Base-by-base conservation (phyloP, 1,139 yeast species). In the Wickerhamomyces sp. region DNA sequence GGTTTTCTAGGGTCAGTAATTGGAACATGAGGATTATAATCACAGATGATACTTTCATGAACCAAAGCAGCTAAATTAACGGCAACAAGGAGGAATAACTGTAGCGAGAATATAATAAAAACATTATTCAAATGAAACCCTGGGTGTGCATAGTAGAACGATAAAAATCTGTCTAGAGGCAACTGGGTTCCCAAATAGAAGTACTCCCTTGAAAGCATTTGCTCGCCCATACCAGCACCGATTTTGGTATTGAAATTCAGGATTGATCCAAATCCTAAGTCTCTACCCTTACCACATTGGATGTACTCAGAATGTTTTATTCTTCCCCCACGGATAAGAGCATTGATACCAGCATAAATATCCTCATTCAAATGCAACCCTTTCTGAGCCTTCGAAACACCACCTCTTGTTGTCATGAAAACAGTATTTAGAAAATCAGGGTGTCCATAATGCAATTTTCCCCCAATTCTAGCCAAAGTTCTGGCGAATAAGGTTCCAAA, bases 181-280 rank as follows among this genome's bases (percentile, higher is more conserved):
- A 82, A 71, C 61, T 81, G 87, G 39, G 88, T 81, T 38, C 87
- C 84, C 62, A 82, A 71, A 64, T 82, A 82, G 66, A 78, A 82
- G 64, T 82, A 81, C 65, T 82, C 89, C 68, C 89, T 75, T 36
- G 88, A 81, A 61, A 82, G 73, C 81, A 81, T 79, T 64, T 82
- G 89, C 64, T 82, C 89, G 61, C 88, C 88, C 89, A 82, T 82
- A 69, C 88, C 89, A 58, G 88, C 87, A 67, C 89, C 88, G 73
- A 82, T 81, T 68, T 82, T 82, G 45, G 88, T 81, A 36, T 84
- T 81, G 71, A 82, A 82, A 67, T 82, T 82, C 72, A 81, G 76
- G 66, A 81, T 81, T 31, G 88, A 81, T 39, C 87, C 86, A 65
- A 82, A 82, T 61, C 89, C 88, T 68, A 82, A 75, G 72, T 82